Evolutionary conservation across 2,329 filamentous ascomycete genomes (phyloP).

Genomic region (Biscogniauxia marginata): DNA sequence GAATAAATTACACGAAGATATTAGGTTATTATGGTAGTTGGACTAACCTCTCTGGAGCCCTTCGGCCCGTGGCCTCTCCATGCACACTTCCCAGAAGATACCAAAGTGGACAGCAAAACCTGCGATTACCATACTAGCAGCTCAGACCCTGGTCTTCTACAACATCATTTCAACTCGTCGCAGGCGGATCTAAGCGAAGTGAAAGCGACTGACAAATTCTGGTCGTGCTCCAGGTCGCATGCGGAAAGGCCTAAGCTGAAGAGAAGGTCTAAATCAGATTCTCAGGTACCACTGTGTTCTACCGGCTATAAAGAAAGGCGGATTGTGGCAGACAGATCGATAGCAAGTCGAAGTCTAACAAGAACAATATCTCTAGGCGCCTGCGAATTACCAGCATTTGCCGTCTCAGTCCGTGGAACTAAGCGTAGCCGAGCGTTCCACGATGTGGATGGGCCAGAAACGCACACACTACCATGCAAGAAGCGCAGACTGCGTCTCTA

Average conservation of each 20-base stretch:
- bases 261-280: background rate
- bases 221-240: too few relatives aligned
- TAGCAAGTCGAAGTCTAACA: too few relatives aligned
- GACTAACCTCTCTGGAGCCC: conserved; percentile 18
- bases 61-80: conserved; percentile 19
- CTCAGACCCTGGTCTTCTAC: conserved; percentile 2
- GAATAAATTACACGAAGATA: background rate
- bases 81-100: conserved; percentile 12
- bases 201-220: too few relatives aligned
- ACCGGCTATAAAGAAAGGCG: too few relatives aligned
- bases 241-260: background rate
- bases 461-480: conserved; percentile 54
- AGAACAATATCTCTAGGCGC: too few relatives aligned
- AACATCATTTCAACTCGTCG: too few relatives aligned
- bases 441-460: conserved; percentile 60
- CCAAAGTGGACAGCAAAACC: conserved; percentile 13
- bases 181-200: too few relatives aligned
- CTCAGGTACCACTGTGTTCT: too few relatives aligned
- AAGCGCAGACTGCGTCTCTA: conserved; percentile 64
- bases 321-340: too few relatives aligned
- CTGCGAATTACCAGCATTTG: too few relatives aligned
- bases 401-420: background rate
- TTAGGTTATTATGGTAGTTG: conserved; percentile 15
- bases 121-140: conserved; percentile 11
- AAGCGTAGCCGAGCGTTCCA: conserved; percentile 54